A percentile compares a stretch with the other conserved stretches of the same genome.
Evolutionary conservation across 1,139 yeast species (phyloP).

Genomic region (Neolecta irregularis): DNA sequence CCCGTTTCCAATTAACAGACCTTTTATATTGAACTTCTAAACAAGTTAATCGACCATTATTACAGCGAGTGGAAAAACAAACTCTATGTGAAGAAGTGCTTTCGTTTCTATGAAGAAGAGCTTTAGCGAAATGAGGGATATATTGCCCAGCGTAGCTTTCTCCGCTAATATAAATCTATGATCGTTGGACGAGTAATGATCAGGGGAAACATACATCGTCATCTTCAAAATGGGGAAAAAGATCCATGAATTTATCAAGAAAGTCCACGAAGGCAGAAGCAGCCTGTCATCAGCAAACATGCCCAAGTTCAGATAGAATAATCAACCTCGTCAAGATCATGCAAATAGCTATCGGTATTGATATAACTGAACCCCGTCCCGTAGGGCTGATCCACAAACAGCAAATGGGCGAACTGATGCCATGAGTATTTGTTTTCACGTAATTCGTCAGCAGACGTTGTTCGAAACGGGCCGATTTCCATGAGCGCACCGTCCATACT

Average conservation of each 20-base stretch:
- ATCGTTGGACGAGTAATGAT: neutral
- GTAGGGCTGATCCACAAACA: slow-evolving; percentile 87
- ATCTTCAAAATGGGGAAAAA: slow-evolving; percentile 56
- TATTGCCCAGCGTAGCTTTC: slow-evolving; percentile 97
- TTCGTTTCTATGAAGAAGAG: slow-evolving; percentile 37
- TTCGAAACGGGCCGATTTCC: slow-evolving; percentile 81
- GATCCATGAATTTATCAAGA: slow-evolving; percentile 45
- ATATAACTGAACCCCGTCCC: slow-evolving; percentile 78
- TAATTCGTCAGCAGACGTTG: slow-evolving; percentile 32
- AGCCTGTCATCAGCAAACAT: slow-evolving; percentile 15
- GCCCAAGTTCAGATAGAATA: neutral
- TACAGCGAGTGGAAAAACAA: no score
- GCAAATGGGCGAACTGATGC: slow-evolving; percentile 63
- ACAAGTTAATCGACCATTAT: slow-evolving; percentile 4
- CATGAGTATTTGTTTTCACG: slow-evolving; percentile 60
- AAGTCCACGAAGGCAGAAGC: slow-evolving; percentile 50
- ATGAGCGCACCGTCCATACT: slow-evolving; percentile 94
- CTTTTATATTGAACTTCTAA: slow-evolving; percentile 35
- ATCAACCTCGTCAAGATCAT: slow-evolving; percentile 35
- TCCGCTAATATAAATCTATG: slow-evolving; percentile 56
- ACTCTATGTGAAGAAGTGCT: slow-evolving; percentile 17
- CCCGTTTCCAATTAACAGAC: slow-evolving; percentile 81
- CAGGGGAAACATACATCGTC: slow-evolving; percentile 29
- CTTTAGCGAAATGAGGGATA: slow-evolving; percentile 70
- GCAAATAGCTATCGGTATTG: slow-evolving; percentile 36